Conservation (phyloP, 106 monocot genomes). For the Phalaenopsis aphrodite region DNA sequence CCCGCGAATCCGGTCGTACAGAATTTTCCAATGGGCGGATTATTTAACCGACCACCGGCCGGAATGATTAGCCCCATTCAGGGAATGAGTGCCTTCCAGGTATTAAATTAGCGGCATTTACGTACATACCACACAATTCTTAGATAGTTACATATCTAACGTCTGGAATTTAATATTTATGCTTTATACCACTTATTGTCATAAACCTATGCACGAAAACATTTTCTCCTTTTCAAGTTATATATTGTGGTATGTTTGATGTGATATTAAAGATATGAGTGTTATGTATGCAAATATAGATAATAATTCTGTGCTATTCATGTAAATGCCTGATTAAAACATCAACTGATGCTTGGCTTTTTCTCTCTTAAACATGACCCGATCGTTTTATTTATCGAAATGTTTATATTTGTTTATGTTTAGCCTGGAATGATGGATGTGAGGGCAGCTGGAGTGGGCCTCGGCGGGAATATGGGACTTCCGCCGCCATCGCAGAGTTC, state of each 20-base stretch:
- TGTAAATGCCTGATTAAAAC: no score
- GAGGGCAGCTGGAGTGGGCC: slow-evolving; percentile 24
- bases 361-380: not conserved
- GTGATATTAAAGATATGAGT: no score
- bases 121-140: no score
- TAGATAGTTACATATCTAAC: no score
- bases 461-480: slow-evolving; percentile 33
- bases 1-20: slow-evolving; percentile 28
- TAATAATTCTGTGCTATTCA: no score
- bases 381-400: not conserved
- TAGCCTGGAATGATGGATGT: slow-evolving; percentile 49
- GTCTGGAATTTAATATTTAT: no score
- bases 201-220: no score
- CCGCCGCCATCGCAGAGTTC: slow-evolving; percentile 34
- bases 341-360: not conserved
- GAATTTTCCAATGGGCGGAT: slow-evolving; percentile 39
- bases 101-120: slow-evolving; percentile 6
- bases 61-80: slow-evolving; percentile 37
- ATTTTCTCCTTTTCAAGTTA: no score
- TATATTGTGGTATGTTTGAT: no score
- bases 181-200: no score
- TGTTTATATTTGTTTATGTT: not conserved
- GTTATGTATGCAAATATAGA: no score
- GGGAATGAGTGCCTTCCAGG: slow-evolving; percentile 64
- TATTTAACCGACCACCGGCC: slow-evolving; percentile 48